phyloP scores from a whole-genome alignment of 208 protist genomes.

The Leishmania lainsoni region DNA sequence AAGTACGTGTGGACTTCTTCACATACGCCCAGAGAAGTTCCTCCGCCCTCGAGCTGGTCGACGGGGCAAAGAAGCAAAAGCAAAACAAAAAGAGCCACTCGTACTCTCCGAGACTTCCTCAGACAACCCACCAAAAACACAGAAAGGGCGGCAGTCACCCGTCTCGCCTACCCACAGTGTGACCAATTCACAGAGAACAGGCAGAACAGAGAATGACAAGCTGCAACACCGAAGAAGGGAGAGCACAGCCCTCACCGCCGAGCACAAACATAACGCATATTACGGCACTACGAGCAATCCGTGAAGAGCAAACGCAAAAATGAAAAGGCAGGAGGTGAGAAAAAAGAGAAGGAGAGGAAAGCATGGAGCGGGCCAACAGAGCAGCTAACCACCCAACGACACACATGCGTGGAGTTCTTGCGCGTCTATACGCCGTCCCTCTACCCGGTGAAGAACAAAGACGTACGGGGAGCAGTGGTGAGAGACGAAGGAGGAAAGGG shows the following conservation, averaged over 20 bases:
- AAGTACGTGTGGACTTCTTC: background rate
- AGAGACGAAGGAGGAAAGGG: background rate
- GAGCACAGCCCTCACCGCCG: background rate
- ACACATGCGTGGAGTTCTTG: background rate
- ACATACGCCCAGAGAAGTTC: background rate
- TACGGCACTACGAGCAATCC: background rate
- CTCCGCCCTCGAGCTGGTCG: background rate
- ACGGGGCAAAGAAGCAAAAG: background rate
- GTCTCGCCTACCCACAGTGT: background rate
- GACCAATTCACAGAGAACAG: background rate
- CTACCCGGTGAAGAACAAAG: background rate
- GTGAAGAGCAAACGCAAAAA: background rate
- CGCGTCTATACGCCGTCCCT: background rate
- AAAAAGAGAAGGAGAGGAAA: conserved; percentile 1
- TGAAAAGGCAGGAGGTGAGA: background rate
- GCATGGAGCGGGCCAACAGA: background rate
- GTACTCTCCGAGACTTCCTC: background rate
- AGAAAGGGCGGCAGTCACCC: background rate
- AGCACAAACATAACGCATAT: background rate
- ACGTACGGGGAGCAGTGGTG: background rate
- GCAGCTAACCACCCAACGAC: background rate
- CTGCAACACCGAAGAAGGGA: background rate
- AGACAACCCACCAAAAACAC: background rate
- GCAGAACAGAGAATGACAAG: background rate
- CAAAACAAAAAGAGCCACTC: background rate